Evolutionary conservation across 2,329 filamentous ascomycete species (phyloP), one percentile per base, ranked within the genome.

Genomic region (Cladophialophora chaetospira): DNA sequence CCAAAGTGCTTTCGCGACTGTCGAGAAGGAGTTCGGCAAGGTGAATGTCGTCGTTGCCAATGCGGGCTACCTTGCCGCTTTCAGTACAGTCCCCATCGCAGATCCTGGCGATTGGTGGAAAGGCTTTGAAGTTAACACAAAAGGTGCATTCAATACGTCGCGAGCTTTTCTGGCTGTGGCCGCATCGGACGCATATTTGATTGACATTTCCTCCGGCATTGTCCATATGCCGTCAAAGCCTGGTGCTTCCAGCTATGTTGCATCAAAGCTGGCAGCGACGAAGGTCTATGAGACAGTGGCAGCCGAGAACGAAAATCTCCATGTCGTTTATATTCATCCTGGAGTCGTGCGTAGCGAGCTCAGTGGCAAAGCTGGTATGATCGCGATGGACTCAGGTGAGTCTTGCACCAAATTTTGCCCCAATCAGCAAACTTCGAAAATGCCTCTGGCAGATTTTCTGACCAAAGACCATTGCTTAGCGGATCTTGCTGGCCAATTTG

Each of bases 291-390:
- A 79, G 45, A 71, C 68, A 43, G 61, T 79, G n/a, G 69, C 66
- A 1, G 58, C 64, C 3, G 76, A 77, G 48, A 73, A 77, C 55
- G 71, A 71, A 0, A 62, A 65, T 5, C 36, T 78, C 8, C 65
- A 68, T n/a, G 70, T 78, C 0, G 65, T 73, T 5, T 71, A 75
- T 29, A 63, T 79, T 10, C 77, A 80, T 15, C 78, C 78, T 0
- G 77, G 77, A 25, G 31, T 53, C 15, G 31, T 54, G 10, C 10
- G 29, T 23, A 58, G 33, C 21, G 55, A 54, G 31, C 38, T 58
- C 17, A 53, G 21, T 25, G 26, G 4, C 5, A 31, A 53, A 9
- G 15, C 6, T 21, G 26, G 31, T n/a, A 29, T 46, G 13, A 9
- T 17, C 8, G 36, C 29, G 3, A 26, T 40, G 28, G 52, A 50